Percentiles rank a stretch among this genome's conserved stretches.
phyloP scores from a whole-genome alignment of 1,284 basidiomycete genomes.

The Trametes polyzona region DNA sequence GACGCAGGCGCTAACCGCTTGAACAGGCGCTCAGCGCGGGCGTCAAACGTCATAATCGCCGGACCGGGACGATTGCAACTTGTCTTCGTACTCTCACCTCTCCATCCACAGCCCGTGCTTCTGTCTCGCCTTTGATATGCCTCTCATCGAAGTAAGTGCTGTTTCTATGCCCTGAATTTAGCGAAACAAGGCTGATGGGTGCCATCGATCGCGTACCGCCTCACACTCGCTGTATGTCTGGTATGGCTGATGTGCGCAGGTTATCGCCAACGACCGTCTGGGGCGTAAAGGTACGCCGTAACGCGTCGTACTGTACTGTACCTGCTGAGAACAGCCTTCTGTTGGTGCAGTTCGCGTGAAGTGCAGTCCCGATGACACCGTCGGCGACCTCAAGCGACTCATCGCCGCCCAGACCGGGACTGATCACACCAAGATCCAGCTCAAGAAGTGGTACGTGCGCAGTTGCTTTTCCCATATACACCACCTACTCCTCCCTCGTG shows the following conservation, averaged over 20 bases:
- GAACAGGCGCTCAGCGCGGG: no score
- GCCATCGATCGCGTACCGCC: neutral
- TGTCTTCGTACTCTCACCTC: conserved; percentile 6
- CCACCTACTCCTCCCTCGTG: neutral
- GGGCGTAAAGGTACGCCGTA: conserved; percentile 83
- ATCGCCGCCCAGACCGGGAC: conserved; percentile 98
- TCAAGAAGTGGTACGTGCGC: conserved; percentile 90
- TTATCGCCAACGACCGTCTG: conserved; percentile 96
- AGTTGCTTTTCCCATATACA: neutral
- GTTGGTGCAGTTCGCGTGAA: conserved; percentile 81
- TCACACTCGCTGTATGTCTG: neutral
- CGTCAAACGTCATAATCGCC: neutral
- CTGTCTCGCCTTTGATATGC: conserved; percentile 1
- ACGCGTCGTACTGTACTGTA: neutral
- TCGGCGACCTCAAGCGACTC: conserved; percentile 95
- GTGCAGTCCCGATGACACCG: conserved; percentile 93
- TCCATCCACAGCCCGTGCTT: neutral
- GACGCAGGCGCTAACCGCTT: no score
- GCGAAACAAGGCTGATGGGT: no score
- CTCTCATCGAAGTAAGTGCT: conserved; percentile 24
- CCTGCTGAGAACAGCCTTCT: conserved; percentile 1
- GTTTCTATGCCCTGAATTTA: neutral
- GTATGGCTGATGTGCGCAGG: conserved; percentile 45
- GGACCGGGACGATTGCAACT: neutral
- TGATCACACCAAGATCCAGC: conserved; percentile 80